Percentiles rank a stretch among this genome's conserved stretches.
Conservation (phyloP, 2,329 filamentous ascomycete species). For the Colletotrichum endophyticum region DNA sequence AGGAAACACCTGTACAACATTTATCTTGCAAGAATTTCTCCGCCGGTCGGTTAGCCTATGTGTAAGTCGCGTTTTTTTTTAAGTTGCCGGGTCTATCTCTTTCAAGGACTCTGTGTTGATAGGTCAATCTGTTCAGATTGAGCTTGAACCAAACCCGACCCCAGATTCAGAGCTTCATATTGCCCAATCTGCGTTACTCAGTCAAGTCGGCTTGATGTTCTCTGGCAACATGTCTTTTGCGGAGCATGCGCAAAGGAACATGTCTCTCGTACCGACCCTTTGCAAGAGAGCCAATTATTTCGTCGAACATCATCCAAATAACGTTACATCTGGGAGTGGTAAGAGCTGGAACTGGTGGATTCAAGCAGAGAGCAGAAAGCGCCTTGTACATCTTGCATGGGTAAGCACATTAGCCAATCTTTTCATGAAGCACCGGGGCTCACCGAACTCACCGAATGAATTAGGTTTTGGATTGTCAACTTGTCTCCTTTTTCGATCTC, state of each 20-base stretch:
- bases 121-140: neutral
- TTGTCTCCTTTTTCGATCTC: neutral
- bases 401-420: neutral
- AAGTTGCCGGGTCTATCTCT: too few species aligned
- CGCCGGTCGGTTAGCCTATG: neutral
- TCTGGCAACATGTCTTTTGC: neutral
- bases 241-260: neutral
- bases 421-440: neutral
- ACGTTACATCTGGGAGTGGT: rapidly evolving
- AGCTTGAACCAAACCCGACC: neutral
- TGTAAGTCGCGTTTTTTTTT: too few species aligned
- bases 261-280: neutral
- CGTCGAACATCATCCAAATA: neutral
- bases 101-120: neutral
- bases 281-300: neutral
- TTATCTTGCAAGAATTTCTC: neutral
- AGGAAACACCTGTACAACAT: neutral
- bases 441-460: rapidly evolving
- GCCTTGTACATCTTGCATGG: neutral
- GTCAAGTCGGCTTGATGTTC: neutral
- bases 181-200: neutral
- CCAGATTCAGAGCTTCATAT: neutral
- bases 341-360: neutral
- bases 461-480: neutral
- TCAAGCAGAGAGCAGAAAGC: neutral